A percentile compares a stretch with the other conserved stretches of the same genome.
phyloP scores from a whole-genome alignment of 768 basidiomycete species.

The Collybiopsis luxurians region DNA sequence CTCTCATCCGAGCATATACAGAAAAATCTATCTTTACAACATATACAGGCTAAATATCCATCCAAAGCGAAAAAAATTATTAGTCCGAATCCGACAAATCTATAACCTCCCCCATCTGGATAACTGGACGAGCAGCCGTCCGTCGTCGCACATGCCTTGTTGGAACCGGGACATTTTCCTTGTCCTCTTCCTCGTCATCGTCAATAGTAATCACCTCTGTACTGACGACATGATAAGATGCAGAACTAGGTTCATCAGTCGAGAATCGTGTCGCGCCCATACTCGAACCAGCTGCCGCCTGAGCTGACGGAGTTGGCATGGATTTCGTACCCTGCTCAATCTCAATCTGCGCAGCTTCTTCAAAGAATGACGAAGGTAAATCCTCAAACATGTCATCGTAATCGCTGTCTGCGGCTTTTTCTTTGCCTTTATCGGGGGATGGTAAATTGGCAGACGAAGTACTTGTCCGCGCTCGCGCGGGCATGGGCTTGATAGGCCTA shows the following conservation, averaged over 20 bases:
- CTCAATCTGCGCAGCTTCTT: conserved; percentile 34
- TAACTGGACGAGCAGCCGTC: conserved; percentile 17
- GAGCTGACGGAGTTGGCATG: neutral
- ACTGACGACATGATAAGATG: neutral
- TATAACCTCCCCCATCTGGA: conserved; percentile 49
- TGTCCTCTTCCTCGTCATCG: conserved; percentile 53
- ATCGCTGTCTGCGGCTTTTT: conserved; percentile 31
- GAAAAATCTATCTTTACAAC: neutral
- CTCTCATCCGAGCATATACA: neutral
- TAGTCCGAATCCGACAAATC: conserved; percentile 33
- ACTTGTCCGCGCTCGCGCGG: conserved; percentile 7
- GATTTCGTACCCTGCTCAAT: conserved; percentile 14
- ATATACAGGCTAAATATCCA: neutral
- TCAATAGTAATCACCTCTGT: conserved; percentile 38
- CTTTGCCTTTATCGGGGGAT: conserved; percentile 13
- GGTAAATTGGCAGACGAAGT: conserved; percentile 9
- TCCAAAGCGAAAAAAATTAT: neutral
- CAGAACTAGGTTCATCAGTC: conserved; percentile 9
- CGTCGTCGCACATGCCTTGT: conserved; percentile 49
- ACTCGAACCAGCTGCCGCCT: too few relatives aligned
- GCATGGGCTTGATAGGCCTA: conserved; percentile 13
- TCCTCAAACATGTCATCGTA: conserved; percentile 29
- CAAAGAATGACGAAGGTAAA: conserved; percentile 27
- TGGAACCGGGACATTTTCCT: conserved; percentile 58
- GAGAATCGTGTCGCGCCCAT: neutral